Conservation (phyloP, 345 rosid genomes). For the Geranium brycei region DNA sequence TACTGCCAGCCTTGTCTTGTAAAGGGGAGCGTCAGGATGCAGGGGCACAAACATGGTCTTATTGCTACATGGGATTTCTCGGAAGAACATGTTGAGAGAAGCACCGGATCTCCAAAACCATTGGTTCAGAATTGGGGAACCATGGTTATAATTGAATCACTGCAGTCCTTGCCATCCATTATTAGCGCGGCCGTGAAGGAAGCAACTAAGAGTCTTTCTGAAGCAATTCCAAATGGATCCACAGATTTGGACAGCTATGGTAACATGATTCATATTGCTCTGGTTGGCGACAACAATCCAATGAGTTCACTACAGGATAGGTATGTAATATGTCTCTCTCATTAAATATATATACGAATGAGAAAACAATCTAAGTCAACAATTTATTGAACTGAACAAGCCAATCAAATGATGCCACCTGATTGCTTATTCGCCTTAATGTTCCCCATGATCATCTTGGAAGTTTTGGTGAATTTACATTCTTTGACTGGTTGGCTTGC, state of each 20-base stretch:
- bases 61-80: slow-evolving; percentile 98
- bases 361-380: no score
- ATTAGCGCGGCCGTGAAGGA: slow-evolving; percentile 67
- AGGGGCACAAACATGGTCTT: slow-evolving; percentile 93
- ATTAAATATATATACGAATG: no score
- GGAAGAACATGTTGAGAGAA: slow-evolving; percentile 78
- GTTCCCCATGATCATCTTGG: no score
- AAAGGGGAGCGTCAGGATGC: slow-evolving; percentile 96
- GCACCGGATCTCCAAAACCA: slow-evolving; percentile 42
- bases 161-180: slow-evolving; percentile 65
- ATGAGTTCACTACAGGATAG: slow-evolving; percentile 99
- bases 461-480: no score
- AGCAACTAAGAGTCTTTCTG: slow-evolving; percentile 47
- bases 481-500: no score
- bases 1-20: slow-evolving; percentile 76
- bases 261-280: slow-evolving; percentile 93
- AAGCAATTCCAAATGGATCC: slow-evolving; percentile 24
- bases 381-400: no score
- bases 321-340: slow-evolving; percentile 23
- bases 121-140: slow-evolving; percentile 83
- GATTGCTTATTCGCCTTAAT: no score
- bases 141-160: slow-evolving; percentile 91
- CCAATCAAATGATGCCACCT: no score
- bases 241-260: slow-evolving; percentile 42
- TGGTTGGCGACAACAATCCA: slow-evolving; percentile 92